Evolutionary conservation across 192 early-diverging fungal genomes (phyloP), one percentile per base, ranked within the genome.

Genomic region (Chytriomyces sp.): DNA sequence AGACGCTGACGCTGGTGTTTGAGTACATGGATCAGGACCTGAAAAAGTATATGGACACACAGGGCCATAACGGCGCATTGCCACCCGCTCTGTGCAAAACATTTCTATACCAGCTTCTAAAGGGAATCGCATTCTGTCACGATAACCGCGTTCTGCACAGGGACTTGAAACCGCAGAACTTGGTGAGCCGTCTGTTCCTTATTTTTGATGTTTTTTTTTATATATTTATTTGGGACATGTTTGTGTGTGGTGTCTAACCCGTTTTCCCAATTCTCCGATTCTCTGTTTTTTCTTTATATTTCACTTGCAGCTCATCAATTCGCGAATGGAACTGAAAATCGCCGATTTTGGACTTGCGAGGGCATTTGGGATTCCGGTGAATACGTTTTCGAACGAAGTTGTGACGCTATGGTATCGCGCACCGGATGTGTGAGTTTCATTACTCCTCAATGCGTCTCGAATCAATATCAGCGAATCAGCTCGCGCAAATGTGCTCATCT

Each of bases 401-500:
- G 97, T 99, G 45, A 99, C 97, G 10, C 88, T 99, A 48, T 99
- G 97, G 97, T 99, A 99, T 79, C 90, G 97, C 61, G 94, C 96
- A 16, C 96, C 95, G 1, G 96, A 98, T 82, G 95, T 98, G 35
- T 73, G 43, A 62, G 72, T 63, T 23, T 48, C 45, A 24, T 35
- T 68, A 45, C 16, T 45, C 45, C 45, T 48, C 18, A 24, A 26
- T 7, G n/a, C n/a, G 7, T n/a, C n/a, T n/a, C n/a, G n/a, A 11
- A 53, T 53, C 9, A 8, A 53, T 11, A 11, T 8, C 18, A 8
- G 18, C 8, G 50, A 11, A 11, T 18, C 18, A 11, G 8, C 18
- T 53, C 18, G 8, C 18, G 8, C 18, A 53, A 65, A 11, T 18
- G 8, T 11, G n/a, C 8, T 11, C 8, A 8, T 11, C 26, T n/a